Evolutionary conservation across 176 grass and related monocot genomes (phyloP), one percentile per base, ranked within the genome.

Genomic region (Carex pumila): DNA sequence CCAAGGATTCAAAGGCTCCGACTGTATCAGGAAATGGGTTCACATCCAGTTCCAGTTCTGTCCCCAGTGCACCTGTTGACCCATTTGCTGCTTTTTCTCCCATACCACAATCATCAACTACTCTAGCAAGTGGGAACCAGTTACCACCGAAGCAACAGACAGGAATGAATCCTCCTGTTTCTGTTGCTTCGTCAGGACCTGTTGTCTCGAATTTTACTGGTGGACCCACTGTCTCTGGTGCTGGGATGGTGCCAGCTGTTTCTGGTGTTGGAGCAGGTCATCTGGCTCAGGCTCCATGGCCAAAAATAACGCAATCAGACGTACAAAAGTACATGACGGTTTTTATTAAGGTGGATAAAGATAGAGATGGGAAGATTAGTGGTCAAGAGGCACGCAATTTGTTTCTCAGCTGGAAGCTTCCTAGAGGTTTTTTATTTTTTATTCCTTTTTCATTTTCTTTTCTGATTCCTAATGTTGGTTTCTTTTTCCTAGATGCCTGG

Each of bases 331-430:
- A 99, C 72, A 92, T 89, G 69, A 82, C 77, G 71, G 91, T 99
- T 43, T 99, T 99, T 87, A 88, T 99, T 54, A 95, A 96, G 91
- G 97, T 99, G 50, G 97, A 99, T 86, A 93, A 86, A 54, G 93
- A 99, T 81, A 92, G 93, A 92, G 97, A 99, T 90, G 97, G 97
- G 17, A 99, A 95, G 84, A 99, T 99, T 79, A 89, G 85, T 57
- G 97, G 97, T 77, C 91, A 91, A 88, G 91, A 99, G 83, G 97
- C 97, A 84, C 92, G 88, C 37, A 99, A 95, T 92, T 88, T 99
- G 70, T 99, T 99, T 84, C 89, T 99, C 65, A 99, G 97, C 88
- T 99, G 97, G 97, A 92, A 90, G 87, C 85, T 99, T 63, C 90
- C 92, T 64, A 99, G 97, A 99, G 97, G 97, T 99, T 90, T 47